Evolutionary conservation across 352 stramenopile genomes (phyloP).

Genomic region (Phytophthora vignae): DNA sequence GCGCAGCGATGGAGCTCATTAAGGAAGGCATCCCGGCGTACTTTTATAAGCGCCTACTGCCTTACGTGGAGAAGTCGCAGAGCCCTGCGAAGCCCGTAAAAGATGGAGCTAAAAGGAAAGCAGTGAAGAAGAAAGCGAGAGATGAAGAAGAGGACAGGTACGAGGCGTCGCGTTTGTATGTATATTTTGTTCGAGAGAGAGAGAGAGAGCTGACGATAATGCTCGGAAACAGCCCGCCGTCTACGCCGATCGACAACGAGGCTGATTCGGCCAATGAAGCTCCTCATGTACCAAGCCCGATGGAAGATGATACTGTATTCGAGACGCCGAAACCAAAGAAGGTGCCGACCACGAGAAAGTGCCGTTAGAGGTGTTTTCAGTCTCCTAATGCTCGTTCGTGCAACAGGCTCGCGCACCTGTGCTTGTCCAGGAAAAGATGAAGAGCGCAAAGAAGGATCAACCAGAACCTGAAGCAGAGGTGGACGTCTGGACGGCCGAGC

Average conservation of each 20-base stretch:
- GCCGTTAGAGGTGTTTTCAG: too few species aligned
- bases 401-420: conserved; percentile 5
- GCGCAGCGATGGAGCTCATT: conserved; percentile 55
- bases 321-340: conserved; percentile 30
- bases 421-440: conserved; percentile 25
- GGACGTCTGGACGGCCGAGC: conserved; percentile 55
- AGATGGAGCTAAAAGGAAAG: conserved; percentile 1
- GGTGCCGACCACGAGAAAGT: conserved; percentile 5
- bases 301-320: conserved; percentile 14
- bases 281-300: conserved; percentile 4
- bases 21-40: conserved; percentile 60
- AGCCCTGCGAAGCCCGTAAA: conserved; percentile 5
- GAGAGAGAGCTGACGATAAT: too few species aligned
- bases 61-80: conserved; percentile 28
- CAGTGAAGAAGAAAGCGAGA: conserved; percentile 16
- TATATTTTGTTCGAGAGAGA: too few species aligned
- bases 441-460: conserved; percentile 12
- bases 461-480: conserved; percentile 37
- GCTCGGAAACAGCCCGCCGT: conserved; percentile 9
- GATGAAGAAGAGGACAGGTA: conserved; percentile 15
- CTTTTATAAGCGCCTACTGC: conserved; percentile 43
- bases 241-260: conserved; percentile 17
- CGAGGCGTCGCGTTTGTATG: background rate
- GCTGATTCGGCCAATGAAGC: conserved; percentile 4
- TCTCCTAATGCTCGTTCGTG: background rate